Evolutionary conservation across 345 rosid species (phyloP).

Genomic region (Sonneratia alba): DNA sequence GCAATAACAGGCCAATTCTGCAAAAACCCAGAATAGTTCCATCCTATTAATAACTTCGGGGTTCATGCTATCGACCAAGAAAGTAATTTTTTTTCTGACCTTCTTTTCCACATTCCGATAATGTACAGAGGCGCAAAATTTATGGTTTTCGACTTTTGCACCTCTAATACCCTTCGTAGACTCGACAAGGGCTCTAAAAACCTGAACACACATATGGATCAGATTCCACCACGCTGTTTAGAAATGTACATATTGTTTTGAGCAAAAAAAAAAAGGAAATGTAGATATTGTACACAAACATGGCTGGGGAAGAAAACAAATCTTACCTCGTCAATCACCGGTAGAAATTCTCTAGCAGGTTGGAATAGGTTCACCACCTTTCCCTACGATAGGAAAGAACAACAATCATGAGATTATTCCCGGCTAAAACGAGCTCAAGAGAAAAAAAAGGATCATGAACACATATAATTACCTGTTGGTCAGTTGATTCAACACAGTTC

Average conservation of each 20-base stretch:
- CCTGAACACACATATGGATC: conserved; percentile 25
- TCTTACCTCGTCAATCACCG: conserved; percentile 62
- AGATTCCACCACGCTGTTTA: no score
- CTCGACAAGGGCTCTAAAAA: conserved; percentile 75
- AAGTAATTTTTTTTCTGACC: conserved; percentile 24
- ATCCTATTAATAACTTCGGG: not conserved
- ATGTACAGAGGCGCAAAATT: conserved; percentile 92
- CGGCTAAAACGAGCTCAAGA: not conserved
- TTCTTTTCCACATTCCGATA: conserved; percentile 94
- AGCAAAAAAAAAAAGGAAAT: not conserved
- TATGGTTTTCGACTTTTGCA: conserved; percentile 84
- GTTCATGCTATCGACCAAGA: not conserved
- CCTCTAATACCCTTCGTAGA: conserved; percentile 62
- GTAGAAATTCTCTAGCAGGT: conserved; percentile 84
- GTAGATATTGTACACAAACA: not conserved
- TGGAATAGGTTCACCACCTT: conserved; percentile 75
- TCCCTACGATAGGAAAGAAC: conserved; percentile 34
- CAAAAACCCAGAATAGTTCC: conserved; percentile 5
- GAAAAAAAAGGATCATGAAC: not conserved
- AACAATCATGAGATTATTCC: not conserved
- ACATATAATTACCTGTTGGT: conserved; percentile 41
- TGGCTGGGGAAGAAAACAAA: not conserved
- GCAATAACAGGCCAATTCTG: conserved; percentile 82
- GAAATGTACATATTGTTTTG: not conserved
- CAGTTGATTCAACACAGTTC: conserved; percentile 48